Percentiles rank a stretch among this genome's conserved stretches.
These are phyloP conservation scores for Glycine tomentella DNA, from an alignment of 306 rosid species.

Conservation along the genomic window DNA sequence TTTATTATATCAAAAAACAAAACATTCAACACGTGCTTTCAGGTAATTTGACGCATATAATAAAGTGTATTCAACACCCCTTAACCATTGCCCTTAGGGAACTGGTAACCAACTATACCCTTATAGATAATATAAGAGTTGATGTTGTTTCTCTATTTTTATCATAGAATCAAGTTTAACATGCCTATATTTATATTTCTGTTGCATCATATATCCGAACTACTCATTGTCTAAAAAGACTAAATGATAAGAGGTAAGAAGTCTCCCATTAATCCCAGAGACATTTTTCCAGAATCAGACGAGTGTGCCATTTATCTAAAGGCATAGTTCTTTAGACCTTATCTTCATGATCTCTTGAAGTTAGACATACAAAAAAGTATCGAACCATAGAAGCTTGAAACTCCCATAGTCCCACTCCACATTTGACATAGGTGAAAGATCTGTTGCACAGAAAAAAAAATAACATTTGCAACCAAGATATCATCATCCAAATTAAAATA, in stretches of 20 bases:
- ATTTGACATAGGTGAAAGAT: too few species aligned
- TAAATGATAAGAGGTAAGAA: not conserved
- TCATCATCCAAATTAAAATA: too few species aligned
- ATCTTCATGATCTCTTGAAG: not conserved
- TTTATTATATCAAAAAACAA: not conserved
- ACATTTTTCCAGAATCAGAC: not conserved
- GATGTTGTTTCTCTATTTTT: not conserved
- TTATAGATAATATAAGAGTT: not conserved
- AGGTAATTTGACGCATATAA: not conserved
- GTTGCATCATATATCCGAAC: not conserved
- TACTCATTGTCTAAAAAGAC: not conserved
- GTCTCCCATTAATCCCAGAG: not conserved
- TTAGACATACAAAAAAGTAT: not conserved
- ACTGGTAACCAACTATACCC: not conserved
- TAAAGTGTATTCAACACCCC: not conserved
- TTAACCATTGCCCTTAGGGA: not conserved
- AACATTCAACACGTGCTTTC: not conserved
- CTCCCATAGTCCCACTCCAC: too few species aligned
- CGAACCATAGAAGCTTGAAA: not conserved
- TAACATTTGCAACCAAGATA: too few species aligned
- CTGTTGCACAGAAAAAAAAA: too few species aligned
- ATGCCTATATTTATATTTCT: not conserved
- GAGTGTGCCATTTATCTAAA: not conserved
- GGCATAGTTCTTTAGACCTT: slow-evolving; percentile 12
- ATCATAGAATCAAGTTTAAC: not conserved